phyloP scores from a whole-genome alignment of 345 rosid genomes.

The Kandelia obovata region DNA sequence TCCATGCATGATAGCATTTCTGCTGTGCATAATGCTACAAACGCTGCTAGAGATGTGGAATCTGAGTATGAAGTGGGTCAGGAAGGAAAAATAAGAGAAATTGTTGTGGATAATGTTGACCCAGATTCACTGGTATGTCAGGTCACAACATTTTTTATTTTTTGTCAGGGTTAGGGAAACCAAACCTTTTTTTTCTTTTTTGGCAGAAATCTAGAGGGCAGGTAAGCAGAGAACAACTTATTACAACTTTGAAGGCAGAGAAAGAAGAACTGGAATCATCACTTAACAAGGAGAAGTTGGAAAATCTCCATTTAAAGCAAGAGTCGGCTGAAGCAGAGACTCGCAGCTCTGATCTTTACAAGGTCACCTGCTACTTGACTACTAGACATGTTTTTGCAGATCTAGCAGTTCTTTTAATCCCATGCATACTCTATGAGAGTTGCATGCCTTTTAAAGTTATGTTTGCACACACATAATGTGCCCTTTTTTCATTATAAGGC shows the following conservation, averaged over 20 bases:
- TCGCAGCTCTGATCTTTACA: constrained; percentile 68
- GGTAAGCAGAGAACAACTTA: constrained; percentile 42
- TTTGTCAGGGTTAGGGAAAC: neutral
- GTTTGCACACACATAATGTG: too few species aligned
- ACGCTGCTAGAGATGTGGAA: constrained; percentile 73
- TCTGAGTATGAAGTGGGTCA: constrained; percentile 72
- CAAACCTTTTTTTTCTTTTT: neutral
- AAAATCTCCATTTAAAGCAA: constrained; percentile 64
- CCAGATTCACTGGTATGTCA: constrained; percentile 49
- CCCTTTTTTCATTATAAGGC: too few species aligned
- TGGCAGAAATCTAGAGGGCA: constrained; percentile 51
- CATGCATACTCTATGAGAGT: neutral
- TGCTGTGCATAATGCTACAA: constrained; percentile 61
- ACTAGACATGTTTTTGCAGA: neutral
- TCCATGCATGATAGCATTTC: constrained; percentile 76
- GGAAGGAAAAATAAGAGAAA: constrained; percentile 87
- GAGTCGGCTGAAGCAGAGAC: constrained; percentile 71
- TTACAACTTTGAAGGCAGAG: constrained; percentile 61
- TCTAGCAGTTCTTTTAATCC: neutral
- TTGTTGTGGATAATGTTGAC: constrained; percentile 66
- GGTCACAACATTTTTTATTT: neutral
- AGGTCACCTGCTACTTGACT: constrained; percentile 40
- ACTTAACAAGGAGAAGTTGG: constrained; percentile 66
- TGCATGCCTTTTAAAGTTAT: too few species aligned
- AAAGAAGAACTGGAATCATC: constrained; percentile 75